phyloP scores from a whole-genome alignment of 129 eudicot species.

The Gnaphalium uliginosum region DNA sequence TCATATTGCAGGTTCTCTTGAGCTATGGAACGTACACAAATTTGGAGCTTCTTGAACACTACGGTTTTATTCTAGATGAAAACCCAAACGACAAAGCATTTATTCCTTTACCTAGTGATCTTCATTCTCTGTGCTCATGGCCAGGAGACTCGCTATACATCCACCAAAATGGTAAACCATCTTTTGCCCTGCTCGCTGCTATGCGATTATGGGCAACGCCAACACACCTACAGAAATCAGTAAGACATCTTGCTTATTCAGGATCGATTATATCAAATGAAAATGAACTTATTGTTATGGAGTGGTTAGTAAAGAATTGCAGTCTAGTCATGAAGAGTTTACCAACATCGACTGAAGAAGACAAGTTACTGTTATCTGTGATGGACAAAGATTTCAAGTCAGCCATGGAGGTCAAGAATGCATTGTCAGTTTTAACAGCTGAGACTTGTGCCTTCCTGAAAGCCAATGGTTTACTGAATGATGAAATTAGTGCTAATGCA shows the following conservation, averaged over 20 bases:
- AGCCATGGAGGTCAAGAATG: conserved; percentile 33
- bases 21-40: conserved; percentile 96
- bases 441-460: conserved; percentile 53
- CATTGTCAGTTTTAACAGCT: conserved; percentile 24
- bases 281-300: conserved; percentile 67
- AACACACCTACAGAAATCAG: conserved; percentile 51
- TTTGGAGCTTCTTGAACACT: conserved; percentile 93
- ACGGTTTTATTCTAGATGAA: conserved; percentile 67
- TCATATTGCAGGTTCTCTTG: conserved; percentile 64
- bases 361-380: conserved; percentile 39
- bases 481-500: conserved; percentile 18
- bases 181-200: conserved; percentile 70
- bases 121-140: conserved; percentile 63
- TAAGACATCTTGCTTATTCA: conserved; percentile 59
- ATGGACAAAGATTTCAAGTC: conserved; percentile 39
- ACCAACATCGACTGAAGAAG: conserved; percentile 62
- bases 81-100: conserved; percentile 86
- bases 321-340: conserved; percentile 34
- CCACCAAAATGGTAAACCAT: conserved; percentile 72
- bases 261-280: conserved; percentile 62
- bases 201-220: conserved; percentile 89
- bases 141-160: conserved; percentile 64
- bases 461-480: conserved; percentile 24
- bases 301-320: conserved; percentile 64
- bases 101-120: conserved; percentile 60